Conservation (phyloP, 208 protist species). For the Acanthamoeba culbertsoni region DNA sequence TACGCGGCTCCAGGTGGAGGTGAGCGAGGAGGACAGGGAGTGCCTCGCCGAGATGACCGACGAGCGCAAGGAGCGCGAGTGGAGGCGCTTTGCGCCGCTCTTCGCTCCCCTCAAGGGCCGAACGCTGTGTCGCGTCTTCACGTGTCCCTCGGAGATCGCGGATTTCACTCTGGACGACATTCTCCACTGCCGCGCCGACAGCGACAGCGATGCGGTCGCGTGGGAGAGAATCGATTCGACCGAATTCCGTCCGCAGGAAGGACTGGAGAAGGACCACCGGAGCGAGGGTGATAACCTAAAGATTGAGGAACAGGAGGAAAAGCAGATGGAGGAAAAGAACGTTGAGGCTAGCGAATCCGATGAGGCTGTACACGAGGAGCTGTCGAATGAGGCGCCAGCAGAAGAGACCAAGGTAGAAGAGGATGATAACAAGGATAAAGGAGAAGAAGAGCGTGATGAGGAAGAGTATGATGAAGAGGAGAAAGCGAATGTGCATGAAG, state of each 20-base stretch:
- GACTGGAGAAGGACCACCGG: no score
- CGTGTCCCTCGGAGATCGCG: not conserved
- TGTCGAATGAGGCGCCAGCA: not conserved
- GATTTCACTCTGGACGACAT: conserved; percentile 18
- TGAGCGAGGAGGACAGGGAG: conserved; percentile 39
- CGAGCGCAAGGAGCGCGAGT: conserved; percentile 3
- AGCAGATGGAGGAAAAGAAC: not conserved
- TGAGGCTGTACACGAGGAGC: not conserved
- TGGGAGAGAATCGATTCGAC: not conserved
- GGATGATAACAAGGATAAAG: not conserved
- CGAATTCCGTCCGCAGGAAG: not conserved
- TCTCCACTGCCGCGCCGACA: not conserved
- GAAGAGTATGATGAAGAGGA: not conserved
- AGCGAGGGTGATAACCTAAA: no score
- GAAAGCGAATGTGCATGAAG: no score
- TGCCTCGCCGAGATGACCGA: conserved; percentile 45
- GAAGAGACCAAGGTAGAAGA: not conserved
- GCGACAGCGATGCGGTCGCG: not conserved
- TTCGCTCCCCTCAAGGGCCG: conserved; percentile 22
- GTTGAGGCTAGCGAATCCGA: not conserved
- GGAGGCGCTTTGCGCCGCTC: not conserved
- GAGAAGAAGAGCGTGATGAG: not conserved
- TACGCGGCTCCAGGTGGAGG: not conserved
- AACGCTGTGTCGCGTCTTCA: conserved; percentile 46
- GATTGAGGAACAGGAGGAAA: not conserved